phyloP scores from a whole-genome alignment of 73 alveolate genomes.

The Tetrahymena elliotti region DNA sequence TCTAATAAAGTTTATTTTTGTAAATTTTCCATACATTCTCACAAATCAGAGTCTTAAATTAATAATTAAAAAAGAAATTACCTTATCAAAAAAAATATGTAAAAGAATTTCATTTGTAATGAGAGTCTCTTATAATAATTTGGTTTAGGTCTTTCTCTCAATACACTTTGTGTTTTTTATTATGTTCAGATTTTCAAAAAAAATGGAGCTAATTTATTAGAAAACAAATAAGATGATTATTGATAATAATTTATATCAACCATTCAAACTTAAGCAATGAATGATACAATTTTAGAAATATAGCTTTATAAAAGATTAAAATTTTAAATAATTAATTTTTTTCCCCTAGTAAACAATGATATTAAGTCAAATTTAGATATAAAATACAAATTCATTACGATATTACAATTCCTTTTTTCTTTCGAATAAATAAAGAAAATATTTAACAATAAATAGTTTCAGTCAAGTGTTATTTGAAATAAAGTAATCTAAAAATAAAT shows the following conservation, averaged over 20 bases:
- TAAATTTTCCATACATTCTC: background rate
- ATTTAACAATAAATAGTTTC: background rate
- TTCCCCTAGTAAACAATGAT: too few relatives aligned
- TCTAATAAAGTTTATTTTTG: background rate
- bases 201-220: too few relatives aligned
- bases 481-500: background rate
- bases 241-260: too few relatives aligned
- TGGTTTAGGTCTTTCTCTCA: background rate
- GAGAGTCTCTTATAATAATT: background rate
- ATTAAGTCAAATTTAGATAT: background rate
- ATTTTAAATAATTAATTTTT: too few relatives aligned
- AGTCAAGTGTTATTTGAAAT: background rate
- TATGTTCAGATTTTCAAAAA: too few relatives aligned
- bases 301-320: background rate
- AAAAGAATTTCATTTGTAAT: background rate
- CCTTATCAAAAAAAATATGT: too few relatives aligned
- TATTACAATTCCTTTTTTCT: background rate
- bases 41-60: background rate
- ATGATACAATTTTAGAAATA: background rate
- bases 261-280: too few relatives aligned
- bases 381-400: background rate
- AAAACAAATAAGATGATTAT: too few relatives aligned
- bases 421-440: background rate
- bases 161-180: too few relatives aligned
- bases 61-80: background rate